phyloP scores from a whole-genome alignment of 495 filamentous ascomycete species.

The Penicillium fimorum region DNA sequence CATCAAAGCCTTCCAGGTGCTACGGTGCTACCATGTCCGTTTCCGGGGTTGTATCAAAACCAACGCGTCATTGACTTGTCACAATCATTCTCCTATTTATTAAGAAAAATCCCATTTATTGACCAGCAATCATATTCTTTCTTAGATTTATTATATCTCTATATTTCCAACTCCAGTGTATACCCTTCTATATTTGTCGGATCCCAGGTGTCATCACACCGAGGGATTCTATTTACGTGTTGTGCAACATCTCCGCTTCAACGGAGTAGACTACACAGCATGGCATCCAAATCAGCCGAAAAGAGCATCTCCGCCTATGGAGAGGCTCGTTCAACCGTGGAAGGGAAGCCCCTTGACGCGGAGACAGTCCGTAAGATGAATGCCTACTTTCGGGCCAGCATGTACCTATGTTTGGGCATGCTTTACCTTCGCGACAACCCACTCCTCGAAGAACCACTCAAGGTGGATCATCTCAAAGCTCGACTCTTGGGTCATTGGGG shows the following conservation, averaged over 20 bases:
- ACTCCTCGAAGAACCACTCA: constrained; percentile 61
- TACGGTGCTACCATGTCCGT: too few species aligned
- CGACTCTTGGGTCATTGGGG: constrained; percentile 73
- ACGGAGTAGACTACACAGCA: background rate
- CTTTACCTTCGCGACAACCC: constrained; percentile 69
- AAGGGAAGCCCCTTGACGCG: constrained; percentile 53
- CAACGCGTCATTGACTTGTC: constrained; percentile 10
- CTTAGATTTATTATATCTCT: background rate
- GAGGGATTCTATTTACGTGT: background rate
- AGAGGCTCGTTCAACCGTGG: constrained; percentile 61
- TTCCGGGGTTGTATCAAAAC: background rate
- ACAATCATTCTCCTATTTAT: background rate
- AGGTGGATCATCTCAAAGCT: constrained; percentile 62
- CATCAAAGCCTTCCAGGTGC: too few species aligned
- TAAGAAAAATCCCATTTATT: background rate
- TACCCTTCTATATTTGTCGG: background rate
- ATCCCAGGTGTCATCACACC: background rate
- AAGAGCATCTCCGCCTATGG: constrained; percentile 62
- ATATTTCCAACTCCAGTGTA: background rate
- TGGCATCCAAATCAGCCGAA: constrained; percentile 11
- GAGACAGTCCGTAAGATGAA: constrained; percentile 65
- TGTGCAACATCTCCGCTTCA: background rate
- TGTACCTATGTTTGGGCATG: constrained; percentile 74
- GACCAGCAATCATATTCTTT: background rate
- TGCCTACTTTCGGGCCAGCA: constrained; percentile 65